Evolutionary conservation across 2,329 filamentous ascomycete species (phyloP), one percentile per base, ranked within the genome.

Genomic region (Monosporascus sp.): DNA sequence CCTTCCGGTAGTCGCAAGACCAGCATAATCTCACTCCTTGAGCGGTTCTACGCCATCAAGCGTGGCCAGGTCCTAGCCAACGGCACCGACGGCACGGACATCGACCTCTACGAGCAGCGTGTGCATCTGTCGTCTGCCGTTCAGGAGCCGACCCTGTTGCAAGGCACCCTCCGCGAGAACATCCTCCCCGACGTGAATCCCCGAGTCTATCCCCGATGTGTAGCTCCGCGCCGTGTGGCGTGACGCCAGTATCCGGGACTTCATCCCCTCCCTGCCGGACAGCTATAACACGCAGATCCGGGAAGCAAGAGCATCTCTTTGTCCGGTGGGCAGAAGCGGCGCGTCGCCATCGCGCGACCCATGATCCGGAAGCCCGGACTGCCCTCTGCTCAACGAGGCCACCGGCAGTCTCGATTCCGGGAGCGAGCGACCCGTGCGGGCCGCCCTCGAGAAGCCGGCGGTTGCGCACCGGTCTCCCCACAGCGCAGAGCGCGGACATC

Each of bases 1-100:
- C 78, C 86, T 1, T 86, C 83, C 1, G 86, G 86, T 0, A 87
- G 84, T 54, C 86, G 87, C 35, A 89, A 92, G 72, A 87, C 84
- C 0, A 89, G 84, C 17, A 84, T 89, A 44, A 81, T 93, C 38
- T 77, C 78, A 49, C 70, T 87, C 1, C 68, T 87, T 6, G 83
- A 86, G 68, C 78, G 82, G 15, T 91, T 92, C 69, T 93, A 93
- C 66, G 81, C 89, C 41, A 71, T 84, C 0, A 73, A 80, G 17
- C 73, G 77, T 11, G 89, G 90, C 7, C 72, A 74, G 6, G 85
- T 94, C 51, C 72, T 85, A 0, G 80, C 84, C 65, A 85, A 89
- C 64, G 82, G 78, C 5, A 73, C 74, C 49, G 78, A 86, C 60
- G 81, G 91, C 44, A 67, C 73, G 1, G 65, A 75, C 1, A 66